Conservation (phyloP, 768 basidiomycete species). For the Postia placenta region DNA sequence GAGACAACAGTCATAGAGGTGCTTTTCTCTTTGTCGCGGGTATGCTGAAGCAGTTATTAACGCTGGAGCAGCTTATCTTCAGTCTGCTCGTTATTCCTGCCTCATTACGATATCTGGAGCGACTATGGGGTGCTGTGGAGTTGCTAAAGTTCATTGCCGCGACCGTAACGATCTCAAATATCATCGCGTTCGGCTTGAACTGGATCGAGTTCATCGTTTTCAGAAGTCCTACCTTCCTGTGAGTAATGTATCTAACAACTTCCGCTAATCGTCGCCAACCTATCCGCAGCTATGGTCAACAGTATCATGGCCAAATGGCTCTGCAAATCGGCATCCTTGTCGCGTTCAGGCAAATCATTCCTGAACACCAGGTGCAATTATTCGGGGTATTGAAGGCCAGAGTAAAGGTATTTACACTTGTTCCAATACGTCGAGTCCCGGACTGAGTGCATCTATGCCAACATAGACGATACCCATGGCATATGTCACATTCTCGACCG, state of each 20-base stretch:
- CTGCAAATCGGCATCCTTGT: constrained; percentile 86
- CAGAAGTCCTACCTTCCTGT: constrained; percentile 77
- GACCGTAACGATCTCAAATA: constrained; percentile 73
- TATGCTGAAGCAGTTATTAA: constrained; percentile 3
- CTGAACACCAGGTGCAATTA: constrained; percentile 95
- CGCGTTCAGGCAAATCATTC: constrained; percentile 96
- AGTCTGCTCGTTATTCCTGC: constrained; percentile 76
- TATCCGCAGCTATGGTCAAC: constrained; percentile 68
- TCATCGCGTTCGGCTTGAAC: constrained; percentile 83
- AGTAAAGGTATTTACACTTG: constrained; percentile 80
- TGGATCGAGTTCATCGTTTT: constrained; percentile 79
- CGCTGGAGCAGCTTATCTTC: constrained; percentile 54
- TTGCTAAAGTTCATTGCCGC: constrained; percentile 80
- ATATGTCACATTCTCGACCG: constrained; percentile 84
- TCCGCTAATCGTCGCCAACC: constrained; percentile 2
- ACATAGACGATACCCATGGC: constrained; percentile 88
- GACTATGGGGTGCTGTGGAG: constrained; percentile 89
- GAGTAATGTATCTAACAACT: constrained; percentile 25
- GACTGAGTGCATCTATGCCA: no score
- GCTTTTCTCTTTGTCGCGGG: constrained; percentile 21
- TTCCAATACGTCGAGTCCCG: no score
- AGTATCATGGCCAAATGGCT: constrained; percentile 90
- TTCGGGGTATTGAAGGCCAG: constrained; percentile 78
- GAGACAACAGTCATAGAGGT: constrained; percentile 85
- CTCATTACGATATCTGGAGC: constrained; percentile 84